Conservation (phyloP, 2,329 filamentous ascomycete species). For the Stachybotrys echinatus region DNA sequence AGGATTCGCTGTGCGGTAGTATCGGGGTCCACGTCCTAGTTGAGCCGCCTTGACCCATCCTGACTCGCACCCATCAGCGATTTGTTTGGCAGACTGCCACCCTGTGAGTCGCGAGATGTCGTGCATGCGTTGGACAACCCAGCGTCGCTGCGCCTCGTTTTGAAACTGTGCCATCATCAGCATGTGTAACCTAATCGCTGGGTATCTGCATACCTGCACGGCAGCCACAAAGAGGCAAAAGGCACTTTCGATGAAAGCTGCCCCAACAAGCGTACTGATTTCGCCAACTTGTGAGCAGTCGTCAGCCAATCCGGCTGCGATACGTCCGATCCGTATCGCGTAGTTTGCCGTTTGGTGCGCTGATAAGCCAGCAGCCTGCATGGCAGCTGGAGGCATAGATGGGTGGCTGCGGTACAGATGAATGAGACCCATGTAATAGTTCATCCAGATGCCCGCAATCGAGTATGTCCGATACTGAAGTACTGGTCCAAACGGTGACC, state of each 20-base stretch:
- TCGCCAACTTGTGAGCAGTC: conserved; percentile 46
- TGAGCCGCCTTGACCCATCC: conserved; percentile 73
- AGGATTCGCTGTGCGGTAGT: conserved; percentile 44
- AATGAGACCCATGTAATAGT: conserved; percentile 81
- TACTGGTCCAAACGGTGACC: conserved; percentile 74
- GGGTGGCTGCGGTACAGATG: conserved; percentile 79
- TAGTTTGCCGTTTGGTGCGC: conserved; percentile 65
- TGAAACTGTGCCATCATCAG: conserved; percentile 51
- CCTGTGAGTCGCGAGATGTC: conserved; percentile 77
- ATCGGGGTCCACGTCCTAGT: conserved; percentile 71
- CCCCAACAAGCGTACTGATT: conserved; percentile 73
- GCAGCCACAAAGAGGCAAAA: conserved; percentile 84
- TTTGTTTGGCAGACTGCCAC: conserved; percentile 78
- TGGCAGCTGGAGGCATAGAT: conserved; percentile 83
- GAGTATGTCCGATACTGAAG: conserved; percentile 79
- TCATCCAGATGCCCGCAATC: conserved; percentile 83
- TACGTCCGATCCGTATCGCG: conserved; percentile 72
- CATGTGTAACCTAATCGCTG: neutral
- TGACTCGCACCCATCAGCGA: conserved; percentile 78
- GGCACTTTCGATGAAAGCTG: conserved; percentile 74
- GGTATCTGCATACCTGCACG: conserved; percentile 49
- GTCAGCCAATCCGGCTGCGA: conserved; percentile 66
- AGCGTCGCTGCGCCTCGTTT: conserved; percentile 66
- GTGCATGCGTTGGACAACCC: conserved; percentile 69
- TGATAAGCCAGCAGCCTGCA: conserved; percentile 77